Evolutionary conservation across 768 basidiomycete species (phyloP).

Genomic region (Pulveroboletus sp.): DNA sequence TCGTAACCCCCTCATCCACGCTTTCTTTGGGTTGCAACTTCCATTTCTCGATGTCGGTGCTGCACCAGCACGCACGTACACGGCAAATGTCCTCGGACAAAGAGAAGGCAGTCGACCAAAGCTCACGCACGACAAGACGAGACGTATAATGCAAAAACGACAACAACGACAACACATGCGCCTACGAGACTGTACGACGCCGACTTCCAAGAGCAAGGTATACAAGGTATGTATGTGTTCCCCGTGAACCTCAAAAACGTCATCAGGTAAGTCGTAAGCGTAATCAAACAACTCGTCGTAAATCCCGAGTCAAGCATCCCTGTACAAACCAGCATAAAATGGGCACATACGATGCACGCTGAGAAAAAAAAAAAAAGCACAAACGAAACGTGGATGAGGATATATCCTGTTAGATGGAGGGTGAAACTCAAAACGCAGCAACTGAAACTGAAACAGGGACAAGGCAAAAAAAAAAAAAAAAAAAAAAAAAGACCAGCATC

Average conservation of each 20-base stretch:
- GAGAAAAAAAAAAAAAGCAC: background rate
- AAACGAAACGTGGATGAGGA: background rate
- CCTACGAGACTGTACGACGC: no score
- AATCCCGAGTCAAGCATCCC: background rate
- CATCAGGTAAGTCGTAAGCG: background rate
- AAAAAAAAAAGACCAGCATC: background rate
- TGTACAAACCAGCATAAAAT: background rate
- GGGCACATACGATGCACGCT: background rate
- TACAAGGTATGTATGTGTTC: background rate
- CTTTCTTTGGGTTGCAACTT: no score
- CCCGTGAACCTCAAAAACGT: background rate
- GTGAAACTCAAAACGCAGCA: background rate
- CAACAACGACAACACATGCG: no score
- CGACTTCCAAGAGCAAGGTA: no score
- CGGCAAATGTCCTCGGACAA: no score
- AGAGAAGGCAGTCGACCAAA: no score
- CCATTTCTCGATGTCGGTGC: no score
- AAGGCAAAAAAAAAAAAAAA: background rate
- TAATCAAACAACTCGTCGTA: background rate
- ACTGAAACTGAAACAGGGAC: background rate
- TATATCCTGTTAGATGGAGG: slow-evolving; percentile 9
- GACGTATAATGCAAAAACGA: background rate
- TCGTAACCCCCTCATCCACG: no score
- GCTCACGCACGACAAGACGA: background rate
- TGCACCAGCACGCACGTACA: no score